Evolutionary conservation across 2,329 filamentous ascomycete species (phyloP).

Genomic region (Aspergillus sclerotialis): DNA sequence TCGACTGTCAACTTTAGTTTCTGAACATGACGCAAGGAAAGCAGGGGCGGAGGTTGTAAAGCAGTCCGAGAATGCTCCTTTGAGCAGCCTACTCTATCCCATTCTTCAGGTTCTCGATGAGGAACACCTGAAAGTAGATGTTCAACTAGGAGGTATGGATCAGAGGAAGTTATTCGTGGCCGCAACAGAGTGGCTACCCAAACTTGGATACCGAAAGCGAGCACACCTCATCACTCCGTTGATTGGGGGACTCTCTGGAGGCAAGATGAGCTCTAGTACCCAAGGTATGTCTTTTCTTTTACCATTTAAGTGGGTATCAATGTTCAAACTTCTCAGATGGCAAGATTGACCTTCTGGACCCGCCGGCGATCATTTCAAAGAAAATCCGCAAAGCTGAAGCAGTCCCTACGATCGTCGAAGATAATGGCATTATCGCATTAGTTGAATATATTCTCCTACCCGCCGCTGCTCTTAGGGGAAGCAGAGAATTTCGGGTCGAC

Average conservation of each 20-base stretch:
- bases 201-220: slow-evolving; percentile 71
- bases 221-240: slow-evolving; percentile 76
- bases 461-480: slow-evolving; percentile 40
- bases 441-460: slow-evolving; percentile 81
- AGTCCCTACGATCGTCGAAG: slow-evolving; percentile 68
- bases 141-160: slow-evolving; percentile 63
- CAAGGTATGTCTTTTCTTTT: slow-evolving; percentile 14
- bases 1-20: slow-evolving; percentile 54
- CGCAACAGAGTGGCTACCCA: slow-evolving; percentile 75
- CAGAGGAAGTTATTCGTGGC: slow-evolving; percentile 31
- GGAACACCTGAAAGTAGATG: slow-evolving; percentile 77
- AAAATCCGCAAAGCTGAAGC: slow-evolving; percentile 81
- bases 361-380: slow-evolving; percentile 63
- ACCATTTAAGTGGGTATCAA: not conserved
- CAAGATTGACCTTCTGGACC: slow-evolving; percentile 75
- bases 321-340: slow-evolving; percentile 28
- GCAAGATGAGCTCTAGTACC: slow-evolving; percentile 74
- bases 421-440: slow-evolving; percentile 79
- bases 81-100: slow-evolving; percentile 64
- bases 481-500: slow-evolving; percentile 60
- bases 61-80: slow-evolving; percentile 67
- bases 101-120: slow-evolving; percentile 87
- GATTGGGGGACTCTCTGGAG: slow-evolving; percentile 74
- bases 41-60: slow-evolving; percentile 91
- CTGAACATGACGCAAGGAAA: slow-evolving; percentile 73